Evolutionary conservation across 257 asterid genomes (phyloP), one percentile per base, ranked within the genome.

Genomic region (Rhazya stricta): DNA sequence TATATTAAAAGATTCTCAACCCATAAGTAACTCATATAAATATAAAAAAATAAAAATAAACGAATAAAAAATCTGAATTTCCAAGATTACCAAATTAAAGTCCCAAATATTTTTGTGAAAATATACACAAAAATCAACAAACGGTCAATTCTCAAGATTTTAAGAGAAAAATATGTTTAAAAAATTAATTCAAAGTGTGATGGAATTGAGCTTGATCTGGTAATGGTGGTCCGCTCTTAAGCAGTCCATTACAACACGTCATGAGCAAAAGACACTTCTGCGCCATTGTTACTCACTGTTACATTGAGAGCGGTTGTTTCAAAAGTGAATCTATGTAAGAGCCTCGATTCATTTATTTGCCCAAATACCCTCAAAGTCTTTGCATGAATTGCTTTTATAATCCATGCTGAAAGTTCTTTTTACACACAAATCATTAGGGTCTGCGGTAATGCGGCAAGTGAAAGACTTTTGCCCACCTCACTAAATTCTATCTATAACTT

Each of bases 211-310:
- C 50, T 8, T 36, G 46, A 16, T 63, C 45, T 34, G n/a, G 48
- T 65, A 65, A 65, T 12, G 39, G 36, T 29, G 71, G 71, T 37
- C 71, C 70, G 30, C 30, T 19, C 3, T 66, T 37, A 37, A 66
- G 37, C 50, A 37, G 71, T 66, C 71, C 71, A 66, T 36, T 16
- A 30, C 48, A 66, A 66, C 37, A 66, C 30, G 71, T 66, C 71
- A 66, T 37, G 37, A 37, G 71, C 71, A 21, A 66, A 37, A 66
- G 71, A 66, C 71, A 66, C 21, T 66, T 66, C 71, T 66, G 71
- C 50, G 71, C 50, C 71, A 50, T 66, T 66, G 71, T 66, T 66
- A 66, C 25, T 66, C 71, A 66, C 71, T 66, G 71, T 66, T 66
- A 66, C 50, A 66, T 66, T 66, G 71, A 66, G 13, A 25, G n/a